These are phyloP conservation scores for Mollisiaceae sp. DNA, from an alignment of 2,329 filamentous ascomycete species.

Conservation along the genomic window DNA sequence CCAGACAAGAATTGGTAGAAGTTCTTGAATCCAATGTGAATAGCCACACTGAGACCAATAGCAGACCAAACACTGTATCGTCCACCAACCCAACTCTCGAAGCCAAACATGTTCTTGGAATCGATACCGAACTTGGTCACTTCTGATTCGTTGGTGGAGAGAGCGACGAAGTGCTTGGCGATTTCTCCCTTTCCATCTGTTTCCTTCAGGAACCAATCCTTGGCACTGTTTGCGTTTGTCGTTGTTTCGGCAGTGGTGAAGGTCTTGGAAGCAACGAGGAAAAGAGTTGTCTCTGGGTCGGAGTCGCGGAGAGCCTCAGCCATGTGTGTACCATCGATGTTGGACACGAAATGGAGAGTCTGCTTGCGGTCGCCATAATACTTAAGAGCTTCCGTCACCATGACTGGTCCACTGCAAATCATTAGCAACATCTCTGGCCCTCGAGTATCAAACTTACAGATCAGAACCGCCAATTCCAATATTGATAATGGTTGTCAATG, in stretches of 20 bases:
- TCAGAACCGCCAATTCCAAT: slow-evolving; percentile 98
- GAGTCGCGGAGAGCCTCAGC: slow-evolving; percentile 88
- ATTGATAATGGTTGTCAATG: slow-evolving; percentile 95
- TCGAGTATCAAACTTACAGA: slow-evolving; percentile 67
- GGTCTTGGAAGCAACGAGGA: slow-evolving; percentile 98
- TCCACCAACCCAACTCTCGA: slow-evolving; percentile 97
- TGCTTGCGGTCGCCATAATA: slow-evolving; percentile 85
- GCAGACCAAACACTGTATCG: slow-evolving; percentile 99
- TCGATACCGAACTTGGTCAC: slow-evolving; percentile 99
- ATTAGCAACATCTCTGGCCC: slow-evolving; percentile 31
- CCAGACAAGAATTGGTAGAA: slow-evolving; percentile 95
- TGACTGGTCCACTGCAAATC: slow-evolving; percentile 82
- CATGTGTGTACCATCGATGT: slow-evolving; percentile 98
- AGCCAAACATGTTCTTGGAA: slow-evolving; percentile 99
- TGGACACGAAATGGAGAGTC: slow-evolving; percentile 97
- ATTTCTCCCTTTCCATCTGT: slow-evolving; percentile 79
- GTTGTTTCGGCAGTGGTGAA: slow-evolving; percentile 98
- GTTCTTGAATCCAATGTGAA: slow-evolving; percentile 97
- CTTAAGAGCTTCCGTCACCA: slow-evolving; percentile 98
- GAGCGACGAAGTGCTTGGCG: slow-evolving; percentile 97
- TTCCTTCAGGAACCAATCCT: slow-evolving; percentile 93
- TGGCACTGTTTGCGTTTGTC: slow-evolving; percentile 97
- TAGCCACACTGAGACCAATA: slow-evolving; percentile 90
- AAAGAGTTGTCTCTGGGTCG: slow-evolving; percentile 97
- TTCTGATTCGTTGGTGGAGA: slow-evolving; percentile 94